Evolutionary conservation across 768 basidiomycete genomes (phyloP).

Genomic region (Suillus weaverae): DNA sequence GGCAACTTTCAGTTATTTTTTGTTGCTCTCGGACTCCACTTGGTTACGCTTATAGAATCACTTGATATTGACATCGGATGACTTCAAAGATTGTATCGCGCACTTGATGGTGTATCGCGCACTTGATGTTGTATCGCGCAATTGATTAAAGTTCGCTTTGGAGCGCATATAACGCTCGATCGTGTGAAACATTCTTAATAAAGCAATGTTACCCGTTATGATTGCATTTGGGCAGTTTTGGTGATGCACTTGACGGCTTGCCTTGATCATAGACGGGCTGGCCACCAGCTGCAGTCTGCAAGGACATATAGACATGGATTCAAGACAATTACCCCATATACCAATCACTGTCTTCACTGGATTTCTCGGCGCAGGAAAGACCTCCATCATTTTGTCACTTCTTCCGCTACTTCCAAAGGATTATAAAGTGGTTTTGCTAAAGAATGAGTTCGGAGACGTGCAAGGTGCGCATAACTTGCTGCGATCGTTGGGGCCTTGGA

Average conservation of each 20-base stretch:
- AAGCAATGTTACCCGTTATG: background rate
- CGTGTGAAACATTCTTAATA: background rate
- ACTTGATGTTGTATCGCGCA: no score
- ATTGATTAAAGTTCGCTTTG: no score
- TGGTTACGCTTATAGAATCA: no score
- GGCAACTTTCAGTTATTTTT: no score
- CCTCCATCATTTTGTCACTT: slow-evolving; percentile 78
- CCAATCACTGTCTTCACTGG: slow-evolving; percentile 97
- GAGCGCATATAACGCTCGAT: no score
- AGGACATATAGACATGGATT: background rate
- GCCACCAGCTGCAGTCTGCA: no score
- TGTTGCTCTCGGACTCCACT: no score
- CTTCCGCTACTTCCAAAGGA: slow-evolving; percentile 79
- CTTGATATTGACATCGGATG: no score
- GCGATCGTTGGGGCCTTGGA: background rate
- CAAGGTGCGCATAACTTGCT: slow-evolving; percentile 53
- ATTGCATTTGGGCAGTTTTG: background rate
- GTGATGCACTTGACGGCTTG: background rate
- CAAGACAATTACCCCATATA: slow-evolving; percentile 36
- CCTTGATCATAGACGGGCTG: no score
- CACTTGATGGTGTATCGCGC: no score
- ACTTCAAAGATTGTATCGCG: no score
- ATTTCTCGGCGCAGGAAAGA: slow-evolving; percentile 83
- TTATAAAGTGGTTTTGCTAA: slow-evolving; percentile 87
- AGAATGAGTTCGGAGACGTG: slow-evolving; percentile 96